These are phyloP conservation scores for Baudoinia panamericana DNA, from an alignment of 495 filamentous ascomycete species.

Conservation along the genomic window DNA sequence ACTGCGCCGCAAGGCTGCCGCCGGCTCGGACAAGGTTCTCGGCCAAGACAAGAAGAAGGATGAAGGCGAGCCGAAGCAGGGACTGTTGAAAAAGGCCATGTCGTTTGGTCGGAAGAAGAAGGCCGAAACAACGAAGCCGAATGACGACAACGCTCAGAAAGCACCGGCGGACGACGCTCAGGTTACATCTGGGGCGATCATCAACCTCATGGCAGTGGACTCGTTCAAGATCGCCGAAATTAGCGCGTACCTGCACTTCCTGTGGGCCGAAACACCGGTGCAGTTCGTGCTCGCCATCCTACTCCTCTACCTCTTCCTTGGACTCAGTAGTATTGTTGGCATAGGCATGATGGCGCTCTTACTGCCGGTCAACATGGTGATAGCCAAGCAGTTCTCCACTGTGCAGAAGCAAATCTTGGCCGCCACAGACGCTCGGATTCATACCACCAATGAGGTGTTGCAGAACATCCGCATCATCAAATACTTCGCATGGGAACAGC, in stretches of 20 bases:
- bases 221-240: conserved; percentile 96
- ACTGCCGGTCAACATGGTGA: conserved; percentile 74
- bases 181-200: conserved; percentile 88
- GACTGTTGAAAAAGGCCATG: conserved; percentile 38
- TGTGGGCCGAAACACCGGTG: conserved; percentile 74
- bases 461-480: conserved; percentile 99
- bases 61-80: conserved; percentile 29
- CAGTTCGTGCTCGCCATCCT: conserved; percentile 62
- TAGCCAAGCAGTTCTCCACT: conserved; percentile 68
- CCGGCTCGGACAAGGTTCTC: conserved; percentile 55
- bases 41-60: conserved; percentile 38
- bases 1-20: conserved; percentile 76
- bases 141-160: conserved; percentile 28
- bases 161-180: conserved; percentile 41
- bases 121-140: conserved; percentile 26
- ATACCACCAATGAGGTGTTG: conserved; percentile 91
- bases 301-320: conserved; percentile 79
- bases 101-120: conserved; percentile 52
- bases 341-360: conserved; percentile 84
- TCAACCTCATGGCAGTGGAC: conserved; percentile 98
- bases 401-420: conserved; percentile 85
- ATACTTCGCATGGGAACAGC: conserved; percentile 96
- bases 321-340: conserved; percentile 84
- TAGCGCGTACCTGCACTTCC: conserved; percentile 80
- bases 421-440: conserved; percentile 90